These are phyloP conservation scores for Trichaptum fuscoviolaceum DNA, from an alignment of 768 basidiomycete genomes.

Conservation along the genomic window DNA sequence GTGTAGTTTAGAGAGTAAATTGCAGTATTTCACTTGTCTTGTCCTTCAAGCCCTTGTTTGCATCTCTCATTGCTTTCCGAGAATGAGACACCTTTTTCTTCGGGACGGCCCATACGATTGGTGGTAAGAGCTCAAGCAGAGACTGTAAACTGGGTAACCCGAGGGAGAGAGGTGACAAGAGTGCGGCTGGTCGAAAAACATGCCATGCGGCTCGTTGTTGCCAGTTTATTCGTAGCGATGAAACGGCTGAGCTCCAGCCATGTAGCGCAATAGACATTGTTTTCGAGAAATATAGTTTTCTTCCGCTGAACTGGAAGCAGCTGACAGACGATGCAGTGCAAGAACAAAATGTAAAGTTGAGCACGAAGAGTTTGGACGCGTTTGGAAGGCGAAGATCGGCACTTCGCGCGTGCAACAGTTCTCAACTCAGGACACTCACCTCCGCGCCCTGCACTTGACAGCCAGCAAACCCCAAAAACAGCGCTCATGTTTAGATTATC, in stretches of 20 bases:
- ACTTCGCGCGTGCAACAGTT: neutral
- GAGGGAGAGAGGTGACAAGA: slow-evolving; percentile 25
- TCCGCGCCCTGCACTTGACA: neutral
- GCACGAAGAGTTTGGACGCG: neutral
- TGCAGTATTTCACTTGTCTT: slow-evolving; percentile 63
- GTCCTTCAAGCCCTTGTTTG: slow-evolving; percentile 93
- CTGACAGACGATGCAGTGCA: neutral
- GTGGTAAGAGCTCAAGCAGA: slow-evolving; percentile 73
- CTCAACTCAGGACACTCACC: neutral
- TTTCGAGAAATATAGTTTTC: neutral
- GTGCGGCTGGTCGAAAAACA: slow-evolving; percentile 5
- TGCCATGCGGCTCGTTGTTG: slow-evolving; percentile 2
- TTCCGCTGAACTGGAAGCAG: neutral
- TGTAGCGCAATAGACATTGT: neutral
- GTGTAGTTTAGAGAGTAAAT: slow-evolving; percentile 3
- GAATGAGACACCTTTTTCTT: slow-evolving; percentile 94
- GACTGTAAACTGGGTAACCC: slow-evolving; percentile 38
- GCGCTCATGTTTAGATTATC: slow-evolving; percentile 67
- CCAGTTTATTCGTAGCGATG: neutral
- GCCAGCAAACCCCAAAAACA: neutral
- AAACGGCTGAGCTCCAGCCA: neutral
- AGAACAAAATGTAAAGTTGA: neutral
- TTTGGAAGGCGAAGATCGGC: neutral
- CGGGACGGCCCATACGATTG: slow-evolving; percentile 87
- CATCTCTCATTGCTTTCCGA: slow-evolving; percentile 88